Evolutionary conservation across 2,329 filamentous ascomycete genomes (phyloP), one percentile per base, ranked within the genome.

Genomic region (Fusarium annulatum): DNA sequence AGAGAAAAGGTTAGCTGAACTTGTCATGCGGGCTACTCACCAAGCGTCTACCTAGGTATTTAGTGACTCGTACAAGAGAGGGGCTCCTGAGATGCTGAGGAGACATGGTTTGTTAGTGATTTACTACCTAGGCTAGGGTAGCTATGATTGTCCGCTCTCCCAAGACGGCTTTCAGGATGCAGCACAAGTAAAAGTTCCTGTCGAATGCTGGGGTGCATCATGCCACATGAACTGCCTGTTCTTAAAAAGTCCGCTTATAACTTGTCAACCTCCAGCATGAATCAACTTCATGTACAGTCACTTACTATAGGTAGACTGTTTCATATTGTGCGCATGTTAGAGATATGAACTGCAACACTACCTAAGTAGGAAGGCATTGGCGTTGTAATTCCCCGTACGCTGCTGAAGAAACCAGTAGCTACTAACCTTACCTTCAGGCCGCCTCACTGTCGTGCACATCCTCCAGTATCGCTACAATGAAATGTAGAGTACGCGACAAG

Each of bases 1-100:
- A 57, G 48, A 58, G 34, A 45, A 61, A 46, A 46, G 57, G 41
- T 43, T 59, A 59, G 34, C 42, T 55, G 34, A 41, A n/a, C 41
- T 56, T 63, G 68, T 61, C 62, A 71, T 58, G 52, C 41, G 67
- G 61, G 52, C 48, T 48, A 49, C 59, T 72, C 56, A 28, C 46
- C 43, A 61, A 36, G 28, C 43, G 48, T 36, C 41, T 46, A 30
- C 28, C 28, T 30, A 30, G 28, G 28, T 30, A 56, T 23, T 46
- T 42, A 56, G 55, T 52, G 66, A 59, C 51, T 71, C 38, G 49
- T 34, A 48, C 52, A 55, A 46, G 69, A 46, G 53, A 64, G 55
- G 53, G 58, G 46, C 61, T 58, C 36, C n/a, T 46, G 43, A 59
- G 23, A 48, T 58, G 46, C 58, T 64, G 58, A 64, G 66, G 64